Base-by-base conservation (phyloP, 805 yeast genomes). In the Deakozyma indianensis region DNA sequence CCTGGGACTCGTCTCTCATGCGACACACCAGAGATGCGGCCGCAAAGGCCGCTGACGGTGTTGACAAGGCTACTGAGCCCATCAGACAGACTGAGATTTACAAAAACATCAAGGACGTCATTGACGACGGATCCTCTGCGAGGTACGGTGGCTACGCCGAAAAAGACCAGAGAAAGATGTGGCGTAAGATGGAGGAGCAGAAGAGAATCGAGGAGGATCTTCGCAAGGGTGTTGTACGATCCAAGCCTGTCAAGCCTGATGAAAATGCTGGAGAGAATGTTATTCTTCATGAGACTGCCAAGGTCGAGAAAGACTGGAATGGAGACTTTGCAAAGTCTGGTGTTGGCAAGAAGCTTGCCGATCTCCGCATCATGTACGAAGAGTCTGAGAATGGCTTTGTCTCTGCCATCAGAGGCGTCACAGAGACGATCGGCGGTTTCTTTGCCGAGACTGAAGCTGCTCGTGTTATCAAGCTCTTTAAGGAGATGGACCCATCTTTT, bases 361-460 rank as follows among this genome's bases (percentile, higher is more conserved):
- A 73, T 41, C 59, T 84, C 53, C 80, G 77, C 60, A 74, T 75
- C 49, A 79, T 74, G 58, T 62, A 69, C 45, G 95, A 90, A 55
- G 97, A 90, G 64, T 78, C 87, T 45, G 97, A 90, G 56, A 92
- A 92, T 63, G 96, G 96, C 5, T 69, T 92, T 56, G 75, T 92
- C 50, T 76, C 88, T 9, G 65, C 82, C 35, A 65, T 92, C 45
- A 78, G 98, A 67, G 83, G 90, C 20, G 67, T 92, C 22, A 59
- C 83, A 35, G 85, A 80, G 59, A 83, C 85, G 59, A 67, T 92
- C 47, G 80, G 92, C 43, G 86, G 94, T 3, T 78, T 88, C 58
- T 88, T 88, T 59, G 92, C 92, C 35, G 99, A 92, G 67, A 92
- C 97, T 29, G 99, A 92, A 68, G 78, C 84, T 51, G 96, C 95